Evolutionary conservation across 768 basidiomycete species (phyloP).

Genomic region (Chalciporus sphaerocephalus): DNA sequence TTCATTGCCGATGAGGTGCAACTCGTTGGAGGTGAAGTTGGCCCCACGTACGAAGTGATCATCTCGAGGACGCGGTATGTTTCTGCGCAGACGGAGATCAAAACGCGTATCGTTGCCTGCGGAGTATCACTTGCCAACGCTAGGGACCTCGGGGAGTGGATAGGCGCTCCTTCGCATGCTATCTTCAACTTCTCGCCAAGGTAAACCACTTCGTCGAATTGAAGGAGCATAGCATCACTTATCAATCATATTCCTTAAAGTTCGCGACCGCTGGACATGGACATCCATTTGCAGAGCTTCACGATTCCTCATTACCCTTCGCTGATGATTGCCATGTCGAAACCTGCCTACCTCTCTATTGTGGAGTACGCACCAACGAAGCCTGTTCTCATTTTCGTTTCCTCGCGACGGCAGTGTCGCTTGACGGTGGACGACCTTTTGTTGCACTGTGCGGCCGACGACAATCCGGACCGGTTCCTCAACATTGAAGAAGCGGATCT

Average conservation of each 20-base stretch:
- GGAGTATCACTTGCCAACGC: constrained; percentile 95
- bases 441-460: constrained; percentile 83
- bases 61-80: constrained; percentile 97
- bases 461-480: constrained; percentile 80
- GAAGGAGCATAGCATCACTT: neutral
- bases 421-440: constrained; percentile 89
- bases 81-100: constrained; percentile 86
- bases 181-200: constrained; percentile 98
- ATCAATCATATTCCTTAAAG: constrained; percentile 36
- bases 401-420: constrained; percentile 90
- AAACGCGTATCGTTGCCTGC: constrained; percentile 92
- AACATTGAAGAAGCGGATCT: constrained; percentile 82
- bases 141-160: constrained; percentile 95
- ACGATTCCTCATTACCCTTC: constrained; percentile 97
- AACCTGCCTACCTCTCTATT: constrained; percentile 92
- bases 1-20: constrained; percentile 96
- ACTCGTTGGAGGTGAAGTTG: constrained; percentile 89
- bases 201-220: constrained; percentile 37
- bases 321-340: constrained; percentile 98
- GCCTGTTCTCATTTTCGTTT: constrained; percentile 90
- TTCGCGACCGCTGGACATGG: constrained; percentile 95
- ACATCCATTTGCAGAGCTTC: constrained; percentile 95
- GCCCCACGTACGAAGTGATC: constrained; percentile 94
- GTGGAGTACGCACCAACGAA: constrained; percentile 80
- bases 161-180: constrained; percentile 87